phyloP scores from a whole-genome alignment of 1,139 yeast genomes.

The Nadsonia starkeyi-henricii region DNA sequence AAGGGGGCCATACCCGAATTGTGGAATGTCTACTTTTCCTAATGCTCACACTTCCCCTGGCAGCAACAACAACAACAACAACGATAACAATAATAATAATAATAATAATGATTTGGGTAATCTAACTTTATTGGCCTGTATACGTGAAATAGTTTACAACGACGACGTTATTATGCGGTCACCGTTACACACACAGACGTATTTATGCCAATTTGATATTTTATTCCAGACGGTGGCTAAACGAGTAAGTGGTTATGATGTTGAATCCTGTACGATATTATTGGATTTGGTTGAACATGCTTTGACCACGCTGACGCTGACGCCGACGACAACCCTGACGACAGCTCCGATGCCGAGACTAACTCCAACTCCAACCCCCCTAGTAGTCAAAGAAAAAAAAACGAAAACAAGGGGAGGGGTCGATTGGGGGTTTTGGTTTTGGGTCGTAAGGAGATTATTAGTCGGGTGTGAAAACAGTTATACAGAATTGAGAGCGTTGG shows the following conservation, averaged over 20 bases:
- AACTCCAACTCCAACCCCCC: constrained; percentile 7
- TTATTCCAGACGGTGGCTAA: constrained; percentile 21
- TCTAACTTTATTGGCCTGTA: constrained; percentile 19
- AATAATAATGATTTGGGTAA: constrained; percentile 23
- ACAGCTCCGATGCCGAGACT: no score
- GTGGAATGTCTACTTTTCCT: no score
- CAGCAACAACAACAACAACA: no score
- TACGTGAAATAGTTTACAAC: constrained; percentile 26
- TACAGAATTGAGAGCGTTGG: constrained; percentile 45
- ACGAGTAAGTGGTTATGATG: constrained; percentile 24
- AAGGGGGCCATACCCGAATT: no score
- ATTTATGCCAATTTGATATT: constrained; percentile 19
- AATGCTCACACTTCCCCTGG: no score
- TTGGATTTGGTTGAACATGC: constrained; percentile 33
- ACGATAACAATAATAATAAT: constrained; percentile 16
- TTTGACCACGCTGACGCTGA: constrained; percentile 18
- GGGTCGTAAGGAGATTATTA: constrained; percentile 44
- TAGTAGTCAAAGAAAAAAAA: no score
- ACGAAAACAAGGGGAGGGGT: no score
- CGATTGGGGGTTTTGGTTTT: constrained; percentile 70
- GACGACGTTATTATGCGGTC: constrained; percentile 20
- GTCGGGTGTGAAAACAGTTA: constrained; percentile 52
- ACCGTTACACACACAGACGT: no score
- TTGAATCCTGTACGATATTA: constrained; percentile 34
- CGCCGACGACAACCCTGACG: constrained; percentile 13